These are phyloP conservation scores for Chlorella sp. DNA, from an alignment of 139 green algal species.

Conservation along the genomic window DNA sequence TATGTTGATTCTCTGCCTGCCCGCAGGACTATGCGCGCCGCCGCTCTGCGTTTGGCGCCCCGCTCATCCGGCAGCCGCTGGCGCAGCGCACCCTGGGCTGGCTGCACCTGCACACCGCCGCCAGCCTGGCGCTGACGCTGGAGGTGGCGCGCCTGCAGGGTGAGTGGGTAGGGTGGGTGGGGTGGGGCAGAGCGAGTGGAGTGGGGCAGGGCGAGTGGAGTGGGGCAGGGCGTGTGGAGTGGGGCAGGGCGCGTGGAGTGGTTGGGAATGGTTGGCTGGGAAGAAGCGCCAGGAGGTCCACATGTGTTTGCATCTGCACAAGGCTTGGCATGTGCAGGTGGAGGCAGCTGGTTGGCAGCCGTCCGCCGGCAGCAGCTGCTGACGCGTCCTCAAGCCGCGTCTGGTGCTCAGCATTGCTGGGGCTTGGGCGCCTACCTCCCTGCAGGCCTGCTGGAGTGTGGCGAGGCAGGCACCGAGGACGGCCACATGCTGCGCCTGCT, in stretches of 20 bases:
- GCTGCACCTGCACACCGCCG: constrained; percentile 24
- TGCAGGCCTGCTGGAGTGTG: constrained; percentile 23
- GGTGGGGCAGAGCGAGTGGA: background rate
- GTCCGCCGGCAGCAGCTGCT: too few relatives aligned
- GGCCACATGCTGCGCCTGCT: constrained; percentile 33
- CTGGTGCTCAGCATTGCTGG: background rate
- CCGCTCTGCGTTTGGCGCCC: background rate
- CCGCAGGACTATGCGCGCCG: constrained; percentile 32
- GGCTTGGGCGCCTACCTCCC: too few relatives aligned
- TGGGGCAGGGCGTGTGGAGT: too few relatives aligned
- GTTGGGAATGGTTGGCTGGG: too few relatives aligned
- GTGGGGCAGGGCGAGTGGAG: too few relatives aligned
- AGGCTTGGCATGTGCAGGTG: too few relatives aligned
- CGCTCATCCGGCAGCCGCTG: constrained; percentile 25
- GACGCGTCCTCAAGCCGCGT: too few relatives aligned
- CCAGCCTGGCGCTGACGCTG: constrained; percentile 23
- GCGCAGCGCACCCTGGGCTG: constrained; percentile 29
- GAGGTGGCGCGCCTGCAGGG: constrained; percentile 36
- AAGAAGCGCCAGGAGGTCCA: too few relatives aligned
- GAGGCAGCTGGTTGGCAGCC: too few relatives aligned
- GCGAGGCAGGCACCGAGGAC: background rate
- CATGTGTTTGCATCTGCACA: too few relatives aligned
- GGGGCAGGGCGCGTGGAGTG: too few relatives aligned
- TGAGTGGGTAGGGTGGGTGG: background rate
- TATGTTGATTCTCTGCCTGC: background rate